Percentiles rank a stretch among this genome's conserved stretches.
Conservation (phyloP, 2,329 filamentous ascomycete genomes). For the Cadophora sp. region DNA sequence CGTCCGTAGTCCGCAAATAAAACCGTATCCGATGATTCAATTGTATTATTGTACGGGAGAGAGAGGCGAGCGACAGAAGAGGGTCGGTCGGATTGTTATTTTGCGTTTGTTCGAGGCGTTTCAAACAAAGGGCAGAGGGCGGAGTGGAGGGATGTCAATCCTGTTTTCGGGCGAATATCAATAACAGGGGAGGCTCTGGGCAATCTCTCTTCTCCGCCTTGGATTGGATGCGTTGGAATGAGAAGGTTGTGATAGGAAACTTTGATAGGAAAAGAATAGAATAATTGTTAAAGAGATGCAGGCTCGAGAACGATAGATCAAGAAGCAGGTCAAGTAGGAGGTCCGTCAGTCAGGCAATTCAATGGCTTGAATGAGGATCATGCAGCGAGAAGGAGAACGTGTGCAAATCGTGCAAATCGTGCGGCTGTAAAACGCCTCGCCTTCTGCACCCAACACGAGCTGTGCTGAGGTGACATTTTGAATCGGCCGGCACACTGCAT, state of each 20-base stretch:
- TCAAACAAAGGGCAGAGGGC: slow-evolving; percentile 14
- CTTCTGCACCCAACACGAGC: slow-evolving; percentile 3
- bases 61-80: background rate
- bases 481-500: too few relatives aligned
- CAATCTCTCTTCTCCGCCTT: background rate
- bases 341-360: background rate
- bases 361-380: background rate
- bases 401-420: background rate
- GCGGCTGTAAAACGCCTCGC: slow-evolving; percentile 7
- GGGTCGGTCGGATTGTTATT: background rate
- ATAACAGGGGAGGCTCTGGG: slow-evolving; percentile 11
- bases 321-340: background rate
- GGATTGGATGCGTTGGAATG: too few relatives aligned
- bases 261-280: too few relatives aligned
- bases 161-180: slow-evolving; percentile 18
- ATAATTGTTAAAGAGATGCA: background rate
- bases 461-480: background rate
- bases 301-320: background rate
- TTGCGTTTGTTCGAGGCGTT: slow-evolving; percentile 5
- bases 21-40: background rate
- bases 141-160: slow-evolving; percentile 17
- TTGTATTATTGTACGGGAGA: background rate
- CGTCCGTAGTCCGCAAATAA: background rate
- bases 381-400: background rate
- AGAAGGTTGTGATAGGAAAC: too few relatives aligned